Evolutionary conservation across 2,329 filamentous ascomycete genomes (phyloP).

Genomic region (Fusarium citri): DNA sequence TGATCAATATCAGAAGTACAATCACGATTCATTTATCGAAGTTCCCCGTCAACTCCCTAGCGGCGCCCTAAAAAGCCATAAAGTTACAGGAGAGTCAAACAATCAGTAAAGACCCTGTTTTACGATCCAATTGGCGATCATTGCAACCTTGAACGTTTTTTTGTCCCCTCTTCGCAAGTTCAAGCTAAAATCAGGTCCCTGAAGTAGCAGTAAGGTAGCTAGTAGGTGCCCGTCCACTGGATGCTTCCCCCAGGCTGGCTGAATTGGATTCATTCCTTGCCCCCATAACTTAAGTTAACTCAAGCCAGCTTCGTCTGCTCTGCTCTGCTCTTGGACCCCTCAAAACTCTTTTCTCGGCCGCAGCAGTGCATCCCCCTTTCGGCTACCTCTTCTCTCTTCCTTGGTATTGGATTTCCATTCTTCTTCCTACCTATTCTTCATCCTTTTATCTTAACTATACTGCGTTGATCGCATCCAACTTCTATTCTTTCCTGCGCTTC

Average conservation of each 20-base stretch:
- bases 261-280: background rate
- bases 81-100: slow-evolving; percentile 19
- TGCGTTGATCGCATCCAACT: slow-evolving; percentile 29
- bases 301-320: background rate
- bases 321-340: slow-evolving; percentile 27
- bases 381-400: slow-evolving; percentile 12
- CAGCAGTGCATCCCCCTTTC: slow-evolving; percentile 28
- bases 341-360: slow-evolving; percentile 24
- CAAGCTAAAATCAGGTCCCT: slow-evolving; percentile 17
- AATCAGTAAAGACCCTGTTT: slow-evolving; percentile 11
- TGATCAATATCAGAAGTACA: background rate
- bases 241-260: slow-evolving; percentile 11
- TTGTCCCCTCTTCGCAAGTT: background rate
- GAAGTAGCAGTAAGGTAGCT: background rate
- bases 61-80: slow-evolving; percentile 3
- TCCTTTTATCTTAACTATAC: slow-evolving; percentile 1
- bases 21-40: background rate
- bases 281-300: background rate
- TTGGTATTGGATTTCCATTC: background rate
- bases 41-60: background rate
- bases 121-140: slow-evolving; percentile 29
- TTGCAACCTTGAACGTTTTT: slow-evolving; percentile 19
- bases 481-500: slow-evolving; percentile 3
- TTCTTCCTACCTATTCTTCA: background rate
- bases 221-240: background rate